Conservation (phyloP, 345 rosid species). For the Populus tremula region DNA sequence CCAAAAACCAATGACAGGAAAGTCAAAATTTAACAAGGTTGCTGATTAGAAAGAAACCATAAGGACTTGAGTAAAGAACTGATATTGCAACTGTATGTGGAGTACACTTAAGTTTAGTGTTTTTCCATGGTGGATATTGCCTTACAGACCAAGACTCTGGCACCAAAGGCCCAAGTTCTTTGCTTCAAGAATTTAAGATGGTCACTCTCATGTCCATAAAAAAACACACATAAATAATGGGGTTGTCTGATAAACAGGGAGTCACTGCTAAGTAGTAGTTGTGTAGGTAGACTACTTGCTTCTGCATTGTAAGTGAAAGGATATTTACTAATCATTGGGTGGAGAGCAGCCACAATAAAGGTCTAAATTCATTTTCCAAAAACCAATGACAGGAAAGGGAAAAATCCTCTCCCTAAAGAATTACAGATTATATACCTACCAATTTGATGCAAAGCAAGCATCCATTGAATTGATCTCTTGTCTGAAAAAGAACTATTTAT, state of each 20-base stretch:
- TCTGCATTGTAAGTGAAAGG: not conserved
- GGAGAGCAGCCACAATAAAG: not conserved
- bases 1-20: not conserved
- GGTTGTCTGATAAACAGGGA: not conserved
- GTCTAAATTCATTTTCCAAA: not conserved
- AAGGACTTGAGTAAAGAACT: not conserved
- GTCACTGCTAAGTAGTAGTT: not conserved
- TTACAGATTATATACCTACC: constrained; percentile 43
- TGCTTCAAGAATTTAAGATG: not conserved
- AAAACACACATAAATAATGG: not conserved
- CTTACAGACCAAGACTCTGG: constrained; percentile 1
- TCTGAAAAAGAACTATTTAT: constrained; percentile 44
- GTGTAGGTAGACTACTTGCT: not conserved
- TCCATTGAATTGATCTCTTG: constrained; percentile 76
- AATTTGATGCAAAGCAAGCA: constrained; percentile 75
- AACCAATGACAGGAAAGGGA: not conserved
- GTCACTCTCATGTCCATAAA: not conserved
- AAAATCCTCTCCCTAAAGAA: not conserved
- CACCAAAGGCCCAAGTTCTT: not conserved
- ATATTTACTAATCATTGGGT: not conserved
- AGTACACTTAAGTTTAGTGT: not conserved
- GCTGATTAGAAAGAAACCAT: not conserved
- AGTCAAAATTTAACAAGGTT: constrained; percentile 2
- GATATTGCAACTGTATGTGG: not conserved
- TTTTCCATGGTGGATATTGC: not conserved